phyloP scores from a whole-genome alignment of 1,139 yeast species.

The Geotrichum macrosporum region DNA sequence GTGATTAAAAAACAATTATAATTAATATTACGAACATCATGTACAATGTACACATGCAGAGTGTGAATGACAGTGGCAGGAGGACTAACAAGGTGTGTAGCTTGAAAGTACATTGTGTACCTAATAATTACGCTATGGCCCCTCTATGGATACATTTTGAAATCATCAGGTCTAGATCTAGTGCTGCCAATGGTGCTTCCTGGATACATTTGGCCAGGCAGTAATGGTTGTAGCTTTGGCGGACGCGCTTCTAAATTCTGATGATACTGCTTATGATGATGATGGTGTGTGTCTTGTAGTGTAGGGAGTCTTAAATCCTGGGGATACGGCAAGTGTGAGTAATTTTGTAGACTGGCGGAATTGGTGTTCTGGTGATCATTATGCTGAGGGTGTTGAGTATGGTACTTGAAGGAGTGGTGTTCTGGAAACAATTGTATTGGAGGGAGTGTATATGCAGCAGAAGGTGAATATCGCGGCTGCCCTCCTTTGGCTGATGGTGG shows the following conservation, averaged over 20 bases:
- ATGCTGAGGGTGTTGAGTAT: background rate
- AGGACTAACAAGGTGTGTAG: too few species aligned
- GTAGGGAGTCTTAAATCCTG: background rate
- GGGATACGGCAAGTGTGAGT: background rate
- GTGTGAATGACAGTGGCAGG: too few species aligned
- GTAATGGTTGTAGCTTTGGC: constrained; percentile 4
- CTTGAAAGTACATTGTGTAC: too few species aligned
- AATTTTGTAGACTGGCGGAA: constrained; percentile 1
- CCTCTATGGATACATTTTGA: too few species aligned
- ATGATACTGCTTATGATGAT: background rate
- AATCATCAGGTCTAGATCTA: background rate
- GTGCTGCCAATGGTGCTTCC: background rate
- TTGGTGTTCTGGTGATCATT: constrained; percentile 4
- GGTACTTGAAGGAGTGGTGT: too few species aligned
- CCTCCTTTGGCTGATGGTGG: background rate
- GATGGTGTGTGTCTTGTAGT: constrained; percentile 4
- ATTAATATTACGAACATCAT: too few species aligned
- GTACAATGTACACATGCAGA: too few species aligned
- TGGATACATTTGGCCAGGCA: constrained; percentile 7
- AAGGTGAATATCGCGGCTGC: constrained; percentile 9
- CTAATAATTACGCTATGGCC: too few species aligned
- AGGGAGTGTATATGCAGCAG: constrained; percentile 3
- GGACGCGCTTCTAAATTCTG: background rate
- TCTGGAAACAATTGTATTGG: constrained; percentile 7
- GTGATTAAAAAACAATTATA: too few species aligned